Base-by-base conservation (phyloP, 176 grass and related monocot species). In the Hyparrhenia diplandra region DNA sequence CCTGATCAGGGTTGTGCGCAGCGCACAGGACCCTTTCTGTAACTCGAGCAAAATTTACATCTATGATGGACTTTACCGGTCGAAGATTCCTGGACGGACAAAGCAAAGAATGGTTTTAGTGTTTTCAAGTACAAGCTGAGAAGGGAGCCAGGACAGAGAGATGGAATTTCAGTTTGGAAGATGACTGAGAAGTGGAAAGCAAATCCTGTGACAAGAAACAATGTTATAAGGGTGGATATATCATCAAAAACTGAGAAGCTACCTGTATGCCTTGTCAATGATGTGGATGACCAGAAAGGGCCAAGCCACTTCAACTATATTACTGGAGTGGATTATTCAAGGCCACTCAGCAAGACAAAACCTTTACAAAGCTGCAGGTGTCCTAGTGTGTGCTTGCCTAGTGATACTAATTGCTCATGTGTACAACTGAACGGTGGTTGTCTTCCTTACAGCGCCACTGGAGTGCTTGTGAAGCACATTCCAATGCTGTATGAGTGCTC, bases 51-150 rank as follows among this genome's bases (percentile, higher is more conserved):
- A 93, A 76, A 89, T 87, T 21, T 97, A 93, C 74, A 87, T 93
- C 30, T 97, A 97, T 81, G 94, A 93, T 58, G 94, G 94, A 9
- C 81, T 97, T 37, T 97, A 93, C 25, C 60, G 60, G 77, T 97
- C n/a, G 75, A 97, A 34, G 64, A 85, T 35, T 74, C 83, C 2
- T 93, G 89, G 78, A 80, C 62, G 52, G 87, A 97, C 40, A 90
- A 55, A 61, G 61, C 67, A 28, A 75, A 79, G 36, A 69, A 79
- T 66, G 83, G 87, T 18, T 88, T 89, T 23, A 87, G 36, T 49
- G 85, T 94, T 41, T 97, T 93, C 60, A 91, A 91, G 75, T 91
- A 91, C 78, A 84, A 80, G 66, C 65, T 97, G 60, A 76, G 68
- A 39, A 86, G 94, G 72, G 84, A 93, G 5, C 80, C 84, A 5